phyloP scores from a whole-genome alignment of 805 yeast species.

The Barnettozyma botsteinii region DNA sequence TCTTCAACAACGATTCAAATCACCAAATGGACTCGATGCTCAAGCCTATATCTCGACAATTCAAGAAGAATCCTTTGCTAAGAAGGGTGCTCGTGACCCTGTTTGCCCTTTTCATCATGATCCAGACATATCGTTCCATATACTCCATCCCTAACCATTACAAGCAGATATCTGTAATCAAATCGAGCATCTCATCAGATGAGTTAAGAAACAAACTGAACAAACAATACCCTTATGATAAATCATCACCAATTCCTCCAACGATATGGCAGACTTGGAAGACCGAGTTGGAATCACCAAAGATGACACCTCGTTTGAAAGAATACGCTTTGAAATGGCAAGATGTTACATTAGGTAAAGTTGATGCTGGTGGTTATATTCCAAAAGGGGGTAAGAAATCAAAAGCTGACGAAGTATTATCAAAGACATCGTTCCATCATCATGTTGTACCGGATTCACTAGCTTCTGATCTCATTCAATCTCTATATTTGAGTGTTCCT shows the following conservation, averaged over 20 bases:
- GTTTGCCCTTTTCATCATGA: neutral
- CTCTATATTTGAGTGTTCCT: slow-evolving; percentile 66
- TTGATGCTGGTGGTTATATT: no score
- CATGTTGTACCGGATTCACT: slow-evolving; percentile 67
- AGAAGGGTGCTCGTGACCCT: neutral
- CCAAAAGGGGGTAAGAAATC: no score
- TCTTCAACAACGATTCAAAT: no score
- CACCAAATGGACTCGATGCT: neutral
- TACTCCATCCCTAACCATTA: slow-evolving; percentile 1
- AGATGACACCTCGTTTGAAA: slow-evolving; percentile 30
- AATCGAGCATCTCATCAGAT: neutral
- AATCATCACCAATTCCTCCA: slow-evolving; percentile 59
- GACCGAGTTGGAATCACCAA: slow-evolving; percentile 44
- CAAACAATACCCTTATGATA: slow-evolving; percentile 70
- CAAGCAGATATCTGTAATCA: neutral
- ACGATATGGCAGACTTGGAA: slow-evolving; percentile 96
- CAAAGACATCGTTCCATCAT: slow-evolving; percentile 24
- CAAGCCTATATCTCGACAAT: slow-evolving; percentile 1
- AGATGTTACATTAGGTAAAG: slow-evolving; percentile 42
- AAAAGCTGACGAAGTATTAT: neutral
- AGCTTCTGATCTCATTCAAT: slow-evolving; percentile 48
- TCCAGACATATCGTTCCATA: slow-evolving; percentile 5
- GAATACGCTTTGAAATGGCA: slow-evolving; percentile 60
- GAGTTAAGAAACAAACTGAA: slow-evolving; percentile 41
- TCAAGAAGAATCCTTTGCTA: slow-evolving; percentile 2